Conservation (phyloP, 2,329 filamentous ascomycete genomes). For the Emmonsiellopsis sp. region DNA sequence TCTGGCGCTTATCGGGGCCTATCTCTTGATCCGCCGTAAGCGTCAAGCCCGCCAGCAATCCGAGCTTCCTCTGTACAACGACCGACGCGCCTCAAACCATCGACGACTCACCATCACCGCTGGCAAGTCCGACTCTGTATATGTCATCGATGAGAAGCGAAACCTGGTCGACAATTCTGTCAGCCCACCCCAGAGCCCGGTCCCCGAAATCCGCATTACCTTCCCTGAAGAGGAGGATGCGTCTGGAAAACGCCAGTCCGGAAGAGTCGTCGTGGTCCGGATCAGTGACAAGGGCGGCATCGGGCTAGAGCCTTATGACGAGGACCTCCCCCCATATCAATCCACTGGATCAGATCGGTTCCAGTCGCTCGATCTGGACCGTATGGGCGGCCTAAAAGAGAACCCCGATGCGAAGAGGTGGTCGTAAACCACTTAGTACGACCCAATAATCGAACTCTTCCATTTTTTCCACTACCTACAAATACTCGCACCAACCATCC, state of each 20-base stretch:
- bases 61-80: constrained; percentile 60
- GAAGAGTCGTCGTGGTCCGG: constrained; percentile 81
- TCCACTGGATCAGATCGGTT: constrained; percentile 70
- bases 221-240: constrained; percentile 90
- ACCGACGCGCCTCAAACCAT: constrained; percentile 39
- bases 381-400: constrained; percentile 90
- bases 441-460: no score
- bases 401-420: constrained; percentile 46
- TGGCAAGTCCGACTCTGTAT: constrained; percentile 57
- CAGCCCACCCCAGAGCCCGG: constrained; percentile 68
- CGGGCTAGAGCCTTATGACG: constrained; percentile 73
- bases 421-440: constrained; percentile 18
- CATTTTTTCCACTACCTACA: no score
- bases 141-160: constrained; percentile 72
- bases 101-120: constrained; percentile 52
- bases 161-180: constrained; percentile 67
- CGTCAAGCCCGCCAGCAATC: constrained; percentile 50
- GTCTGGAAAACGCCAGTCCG: constrained; percentile 66
- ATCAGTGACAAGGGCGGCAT: constrained; percentile 79
- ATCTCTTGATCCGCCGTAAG: constrained; percentile 65
- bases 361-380: constrained; percentile 88
- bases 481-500: no score
- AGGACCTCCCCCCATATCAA: constrained; percentile 75
- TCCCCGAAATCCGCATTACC: constrained; percentile 95
- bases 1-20: constrained; percentile 56